A percentile compares a stretch with the other conserved stretches of the same genome.
These are phyloP conservation scores for Monilinia aucupariae DNA, from an alignment of 2,329 filamentous ascomycete species.

Conservation along the genomic window DNA sequence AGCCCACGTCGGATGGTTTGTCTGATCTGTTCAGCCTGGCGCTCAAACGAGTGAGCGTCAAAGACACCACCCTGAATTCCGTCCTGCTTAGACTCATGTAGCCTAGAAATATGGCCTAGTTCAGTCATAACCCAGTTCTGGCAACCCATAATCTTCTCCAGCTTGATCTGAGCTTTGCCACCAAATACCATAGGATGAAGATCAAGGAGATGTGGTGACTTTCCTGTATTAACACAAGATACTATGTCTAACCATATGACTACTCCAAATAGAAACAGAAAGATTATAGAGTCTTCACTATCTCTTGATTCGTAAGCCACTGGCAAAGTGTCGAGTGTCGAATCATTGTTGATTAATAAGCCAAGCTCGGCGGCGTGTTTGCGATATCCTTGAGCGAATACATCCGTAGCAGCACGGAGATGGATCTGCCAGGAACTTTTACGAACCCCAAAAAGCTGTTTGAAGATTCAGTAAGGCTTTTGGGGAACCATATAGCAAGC, in stretches of 20 bases:
- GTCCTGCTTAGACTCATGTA: slow-evolving; percentile 52
- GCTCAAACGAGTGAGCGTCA: slow-evolving; percentile 19
- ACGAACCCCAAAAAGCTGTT: slow-evolving; percentile 41
- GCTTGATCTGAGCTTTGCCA: slow-evolving; percentile 35
- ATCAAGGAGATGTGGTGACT: slow-evolving; percentile 39
- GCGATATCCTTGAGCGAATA: slow-evolving; percentile 19
- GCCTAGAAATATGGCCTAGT: slow-evolving; percentile 48
- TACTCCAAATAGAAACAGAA: slow-evolving; percentile 45
- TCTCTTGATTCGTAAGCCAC: neutral
- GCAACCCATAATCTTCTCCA: slow-evolving; percentile 50
- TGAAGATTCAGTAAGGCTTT: slow-evolving; percentile 28
- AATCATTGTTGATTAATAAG: neutral
- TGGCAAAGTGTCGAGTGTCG: neutral
- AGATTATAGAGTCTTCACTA: slow-evolving; percentile 40
- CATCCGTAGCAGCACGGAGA: slow-evolving; percentile 27
- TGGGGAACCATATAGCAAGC: slow-evolving; percentile 30
- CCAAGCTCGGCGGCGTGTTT: slow-evolving; percentile 8
- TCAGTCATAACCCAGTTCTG: slow-evolving; percentile 52
- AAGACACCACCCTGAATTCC: slow-evolving; percentile 33
- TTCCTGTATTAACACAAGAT: slow-evolving; percentile 43
- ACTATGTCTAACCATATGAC: slow-evolving; percentile 47
- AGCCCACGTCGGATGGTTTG: slow-evolving; percentile 24
- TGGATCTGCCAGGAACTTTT: slow-evolving; percentile 27
- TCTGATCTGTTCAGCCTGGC: slow-evolving; percentile 22
- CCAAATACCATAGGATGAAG: slow-evolving; percentile 41